Evolutionary conservation across 257 asterid species (phyloP), one percentile per base, ranked within the genome.

Genomic region (Euphrasia confusa): DNA sequence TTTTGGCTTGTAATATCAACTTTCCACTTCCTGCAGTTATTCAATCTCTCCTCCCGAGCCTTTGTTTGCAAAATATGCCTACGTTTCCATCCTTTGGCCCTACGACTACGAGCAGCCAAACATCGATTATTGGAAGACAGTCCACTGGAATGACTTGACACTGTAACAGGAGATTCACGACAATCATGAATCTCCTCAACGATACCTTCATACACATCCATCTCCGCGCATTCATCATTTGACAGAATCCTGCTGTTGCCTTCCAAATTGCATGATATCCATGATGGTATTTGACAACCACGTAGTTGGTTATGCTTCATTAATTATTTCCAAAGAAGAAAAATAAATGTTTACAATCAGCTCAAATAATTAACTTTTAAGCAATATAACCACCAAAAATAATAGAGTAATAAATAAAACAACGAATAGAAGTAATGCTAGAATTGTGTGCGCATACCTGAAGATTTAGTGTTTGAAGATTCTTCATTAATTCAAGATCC

Each of bases 231-330:
- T 68, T 88, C 95, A 70, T 91, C 93, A 71, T 72, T 68, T 32
- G 78, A 75, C 55, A 71, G 30, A 28, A 80, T 80, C 13, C 65
- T 71, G 17, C 18, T 12, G 61, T 84, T 89, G 10, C 88, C 97
- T 72, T 84, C 96, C 83, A 92, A 70, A 58, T 79, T 77, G 89
- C 95, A 89, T 84, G 84, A 75, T 73, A 89, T 85, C 97, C 96
- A 84, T 27, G 92, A 74, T 1, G 97, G 99, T 74, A 84, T 69
- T 71, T 66, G 80, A 71, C 86, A 77, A 54, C 78, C 73, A 62
- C 62, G 73, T 62, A 92, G 87, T 64, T 67, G 83, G 74, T 92
- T 92, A 71, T 78, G 69, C 99, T 92, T 70, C 76, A 49, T 4
- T 15, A 49, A 49, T 5, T 15, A 49, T n/a, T 10, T 6, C 11